Conservation (phyloP, 2,329 filamentous ascomycete species). For the Volutella citrinella region DNA sequence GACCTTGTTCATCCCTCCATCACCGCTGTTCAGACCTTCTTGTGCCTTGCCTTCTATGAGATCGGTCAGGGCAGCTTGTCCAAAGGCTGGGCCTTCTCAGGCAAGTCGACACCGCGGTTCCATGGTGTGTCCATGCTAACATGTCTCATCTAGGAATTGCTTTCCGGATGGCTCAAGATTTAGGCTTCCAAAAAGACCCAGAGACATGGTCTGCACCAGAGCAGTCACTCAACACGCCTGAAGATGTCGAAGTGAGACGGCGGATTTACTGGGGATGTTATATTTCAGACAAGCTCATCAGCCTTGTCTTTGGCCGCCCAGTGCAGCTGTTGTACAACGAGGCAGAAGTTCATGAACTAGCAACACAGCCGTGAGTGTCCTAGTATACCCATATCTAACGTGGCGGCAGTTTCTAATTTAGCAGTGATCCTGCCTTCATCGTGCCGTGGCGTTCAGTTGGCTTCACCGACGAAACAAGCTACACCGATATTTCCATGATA, state of each 20-base stretch:
- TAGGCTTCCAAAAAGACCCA: constrained; percentile 26
- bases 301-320: constrained; percentile 13
- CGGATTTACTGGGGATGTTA: constrained; percentile 30
- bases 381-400: neutral
- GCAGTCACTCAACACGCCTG: constrained; percentile 12
- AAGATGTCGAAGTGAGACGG: constrained; percentile 25
- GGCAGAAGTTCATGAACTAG: constrained; percentile 8
- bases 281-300: constrained; percentile 25
- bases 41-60: constrained; percentile 27
- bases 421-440: constrained; percentile 2
- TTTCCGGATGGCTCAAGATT: constrained; percentile 28
- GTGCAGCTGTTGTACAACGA: constrained; percentile 13
- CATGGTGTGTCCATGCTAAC: neutral
- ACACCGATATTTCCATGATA: neutral
- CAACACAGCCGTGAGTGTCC: constrained; percentile 4
- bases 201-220: constrained; percentile 19
- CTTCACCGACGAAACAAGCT: neutral
- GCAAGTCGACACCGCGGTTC: constrained; percentile 5
- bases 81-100: constrained; percentile 27
- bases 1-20: constrained; percentile 20
- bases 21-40: constrained; percentile 22
- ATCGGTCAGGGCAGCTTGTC: constrained; percentile 25
- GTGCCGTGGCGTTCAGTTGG: constrained; percentile 1
- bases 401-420: too few relatives aligned
- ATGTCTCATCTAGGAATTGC: constrained; percentile 22